phyloP scores from a whole-genome alignment of 306 rosid species.

The Dalbergia cultrata region DNA sequence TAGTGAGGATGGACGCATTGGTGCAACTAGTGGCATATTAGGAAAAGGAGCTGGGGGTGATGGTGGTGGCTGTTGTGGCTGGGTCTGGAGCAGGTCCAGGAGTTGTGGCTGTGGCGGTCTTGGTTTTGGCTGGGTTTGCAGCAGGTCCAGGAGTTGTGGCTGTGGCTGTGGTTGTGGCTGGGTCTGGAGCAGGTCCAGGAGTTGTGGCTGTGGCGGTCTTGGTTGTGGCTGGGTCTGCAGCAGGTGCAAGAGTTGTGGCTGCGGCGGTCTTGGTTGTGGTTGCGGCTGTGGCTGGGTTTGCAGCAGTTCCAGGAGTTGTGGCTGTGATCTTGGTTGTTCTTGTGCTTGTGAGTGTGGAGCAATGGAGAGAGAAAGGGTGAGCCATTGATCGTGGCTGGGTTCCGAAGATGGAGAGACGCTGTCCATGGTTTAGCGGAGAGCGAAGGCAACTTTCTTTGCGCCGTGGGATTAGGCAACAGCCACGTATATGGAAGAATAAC shows the following conservation, averaged over 20 bases:
- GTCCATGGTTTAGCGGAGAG: neutral
- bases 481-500: too few relatives aligned
- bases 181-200: too few relatives aligned
- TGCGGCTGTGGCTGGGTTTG: too few relatives aligned
- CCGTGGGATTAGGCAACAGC: too few relatives aligned
- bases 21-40: neutral
- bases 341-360: neutral
- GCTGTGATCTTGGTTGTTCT: neutral
- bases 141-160: neutral
- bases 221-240: too few relatives aligned
- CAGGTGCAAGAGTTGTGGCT: too few relatives aligned
- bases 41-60: too few relatives aligned
- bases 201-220: neutral
- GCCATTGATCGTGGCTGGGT: neutral
- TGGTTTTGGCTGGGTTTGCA: neutral
- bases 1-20: neutral
- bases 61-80: too few relatives aligned
- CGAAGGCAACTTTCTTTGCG: too few relatives aligned
- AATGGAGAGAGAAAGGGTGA: conserved; percentile 15
- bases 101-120: neutral
- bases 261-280: neutral
- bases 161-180: too few relatives aligned
- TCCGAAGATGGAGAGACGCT: neutral
- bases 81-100: too few relatives aligned
- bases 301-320: neutral